Evolutionary conservation across 345 rosid genomes (phyloP).

Genomic region (Corchorus olitorius): DNA sequence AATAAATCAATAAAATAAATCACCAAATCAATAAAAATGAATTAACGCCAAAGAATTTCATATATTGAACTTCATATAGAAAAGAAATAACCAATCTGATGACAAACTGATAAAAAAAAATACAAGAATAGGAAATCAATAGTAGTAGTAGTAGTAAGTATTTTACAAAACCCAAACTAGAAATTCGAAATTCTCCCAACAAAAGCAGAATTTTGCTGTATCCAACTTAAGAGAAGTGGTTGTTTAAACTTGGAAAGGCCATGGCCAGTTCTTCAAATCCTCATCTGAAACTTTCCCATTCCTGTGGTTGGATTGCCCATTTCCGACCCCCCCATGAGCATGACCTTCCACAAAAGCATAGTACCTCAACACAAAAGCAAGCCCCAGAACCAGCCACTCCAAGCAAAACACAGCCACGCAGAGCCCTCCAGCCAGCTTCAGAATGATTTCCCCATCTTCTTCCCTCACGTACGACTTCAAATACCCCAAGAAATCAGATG

Average conservation of each 20-base stretch:
- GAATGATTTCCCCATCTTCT: slow-evolving; percentile 70
- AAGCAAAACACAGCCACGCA: slow-evolving; percentile 76
- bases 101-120: slow-evolving; percentile 9
- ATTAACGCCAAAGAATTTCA: too few species aligned
- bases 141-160: too few species aligned
- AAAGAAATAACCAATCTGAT: not conserved
- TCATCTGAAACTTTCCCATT: slow-evolving; percentile 69
- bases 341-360: slow-evolving; percentile 65
- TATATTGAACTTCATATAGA: not conserved
- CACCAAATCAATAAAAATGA: too few species aligned
- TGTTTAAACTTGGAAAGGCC: slow-evolving; percentile 69
- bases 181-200: not conserved
- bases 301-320: slow-evolving; percentile 36
- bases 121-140: not conserved
- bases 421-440: slow-evolving; percentile 82
- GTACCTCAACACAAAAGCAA: slow-evolving; percentile 86
- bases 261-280: slow-evolving; percentile 74
- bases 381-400: slow-evolving; percentile 88
- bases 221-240: not conserved
- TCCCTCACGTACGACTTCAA: slow-evolving; percentile 86
- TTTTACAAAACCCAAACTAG: not conserved
- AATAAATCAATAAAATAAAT: too few species aligned
- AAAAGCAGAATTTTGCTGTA: not conserved
- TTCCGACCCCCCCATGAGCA: slow-evolving; percentile 26
- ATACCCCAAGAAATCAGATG: slow-evolving; percentile 59